Evolutionary conservation across 2,329 filamentous ascomycete genomes (phyloP).

Genomic region (Aspergillus jensenii): DNA sequence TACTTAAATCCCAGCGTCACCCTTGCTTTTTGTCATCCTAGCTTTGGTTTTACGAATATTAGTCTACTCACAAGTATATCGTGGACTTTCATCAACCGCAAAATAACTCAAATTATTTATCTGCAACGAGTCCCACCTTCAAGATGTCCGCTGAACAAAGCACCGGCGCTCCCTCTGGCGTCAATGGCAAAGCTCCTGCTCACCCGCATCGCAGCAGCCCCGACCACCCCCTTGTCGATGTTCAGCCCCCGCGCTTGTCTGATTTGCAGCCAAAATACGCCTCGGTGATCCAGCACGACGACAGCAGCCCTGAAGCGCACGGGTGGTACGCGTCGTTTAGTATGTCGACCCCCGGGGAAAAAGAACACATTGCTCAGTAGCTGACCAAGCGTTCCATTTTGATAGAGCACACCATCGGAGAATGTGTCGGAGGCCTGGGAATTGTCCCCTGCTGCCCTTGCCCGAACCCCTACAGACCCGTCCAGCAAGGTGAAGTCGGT

Average conservation of each 20-base stretch:
- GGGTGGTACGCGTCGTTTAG: constrained; percentile 91
- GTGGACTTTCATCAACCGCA: not conserved
- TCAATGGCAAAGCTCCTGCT: constrained; percentile 37
- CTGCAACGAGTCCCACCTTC: not conserved
- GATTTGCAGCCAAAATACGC: constrained; percentile 86
- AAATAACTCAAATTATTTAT: not conserved
- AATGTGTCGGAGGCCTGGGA: constrained; percentile 72
- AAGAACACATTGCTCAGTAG: not conserved
- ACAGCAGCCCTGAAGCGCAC: constrained; percentile 67
- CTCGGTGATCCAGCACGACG: constrained; percentile 57
- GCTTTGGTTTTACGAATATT: not conserved
- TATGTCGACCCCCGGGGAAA: constrained; percentile 44
- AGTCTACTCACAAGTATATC: not conserved
- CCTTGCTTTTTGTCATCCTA: constrained; percentile 7
- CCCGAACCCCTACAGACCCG: constrained; percentile 94
- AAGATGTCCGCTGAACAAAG: constrained; percentile 30
- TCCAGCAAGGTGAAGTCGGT: constrained; percentile 90
- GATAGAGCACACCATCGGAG: constrained; percentile 70
- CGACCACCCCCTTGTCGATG: constrained; percentile 58
- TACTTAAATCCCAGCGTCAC: constrained; percentile 11
- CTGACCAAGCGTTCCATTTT: constrained; percentile 12
- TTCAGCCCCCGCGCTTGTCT: constrained; percentile 76
- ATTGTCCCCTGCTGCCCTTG: constrained; percentile 92
- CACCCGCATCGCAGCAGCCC: constrained; percentile 23
- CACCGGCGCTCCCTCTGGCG: constrained; percentile 18